Base-by-base conservation (phyloP, 1,284 basidiomycete genomes). In the Omphalotus olearius region DNA sequence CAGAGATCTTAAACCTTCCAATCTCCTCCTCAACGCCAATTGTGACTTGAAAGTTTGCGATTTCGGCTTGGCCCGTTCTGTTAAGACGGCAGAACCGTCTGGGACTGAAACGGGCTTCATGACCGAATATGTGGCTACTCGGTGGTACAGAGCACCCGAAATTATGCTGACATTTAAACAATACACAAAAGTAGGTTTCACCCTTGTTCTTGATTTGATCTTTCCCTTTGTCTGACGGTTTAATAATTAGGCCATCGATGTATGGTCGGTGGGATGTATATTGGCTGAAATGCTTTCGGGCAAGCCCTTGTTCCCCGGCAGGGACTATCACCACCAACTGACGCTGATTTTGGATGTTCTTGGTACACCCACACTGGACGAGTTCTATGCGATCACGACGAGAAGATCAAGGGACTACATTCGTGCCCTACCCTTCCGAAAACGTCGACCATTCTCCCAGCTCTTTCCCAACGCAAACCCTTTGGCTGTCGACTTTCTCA, bases 21-120 rank as follows among this genome's bases (percentile, higher is more conserved):
- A 98, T 64, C 74, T 97, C 20, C 76, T 97, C 1, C 70, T 97
- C 35, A 98, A 98, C 63, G 91, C 93, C 41, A 96, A 97, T 64
- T 98, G 94, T 64, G 94, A 97, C 69, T 80, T 97, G 47, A 95
- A 95, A 74, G 91, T 91, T 50, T 96, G 93, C 66, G 93, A 97
- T 65, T 96, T 97, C 69, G 94, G 93, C 14, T 82, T 96, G 16
- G 93, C 94, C 0, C 82, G 92, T 45, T 91, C 87, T 2, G 86
- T 89, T 6, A 79, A 83, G 40, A 88, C 87, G 6, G 90, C 90
- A 2, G 85, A 90, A 60, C 81, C 85, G 3, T 88, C 82, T 11
- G 83, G 90, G 56, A 91, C 91, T 57, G 88, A 83, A 51, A 87
- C 84, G 59, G 93, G 90, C 0, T 93, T 94, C 69, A 93, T 96